Percentiles rank a stretch among this genome's conserved stretches.
phyloP scores from a whole-genome alignment of 2,329 filamentous ascomycete genomes.

The Zymoseptoria pseudotritici region DNA sequence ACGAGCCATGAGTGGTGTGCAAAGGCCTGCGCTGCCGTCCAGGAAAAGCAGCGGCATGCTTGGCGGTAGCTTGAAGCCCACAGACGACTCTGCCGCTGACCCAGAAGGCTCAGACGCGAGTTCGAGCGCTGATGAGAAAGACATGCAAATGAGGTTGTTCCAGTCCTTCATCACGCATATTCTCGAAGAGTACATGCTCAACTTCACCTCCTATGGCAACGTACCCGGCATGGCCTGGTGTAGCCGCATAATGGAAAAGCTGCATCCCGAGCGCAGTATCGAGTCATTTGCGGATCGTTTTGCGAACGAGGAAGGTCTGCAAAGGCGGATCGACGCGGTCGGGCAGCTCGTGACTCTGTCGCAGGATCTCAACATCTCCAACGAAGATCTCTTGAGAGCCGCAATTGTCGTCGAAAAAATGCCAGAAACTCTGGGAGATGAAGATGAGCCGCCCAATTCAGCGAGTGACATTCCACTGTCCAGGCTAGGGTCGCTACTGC shows the following conservation, averaged over 20 bases:
- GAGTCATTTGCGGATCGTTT: slow-evolving; percentile 58
- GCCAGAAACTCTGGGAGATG: slow-evolving; percentile 35
- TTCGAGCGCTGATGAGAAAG: slow-evolving; percentile 46
- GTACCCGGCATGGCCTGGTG: slow-evolving; percentile 45
- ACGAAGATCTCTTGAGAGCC: slow-evolving; percentile 41
- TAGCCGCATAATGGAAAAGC: slow-evolving; percentile 58
- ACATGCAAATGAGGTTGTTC: slow-evolving; percentile 57
- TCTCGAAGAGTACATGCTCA: slow-evolving; percentile 65
- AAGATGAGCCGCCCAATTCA: slow-evolving; percentile 48
- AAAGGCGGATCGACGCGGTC: slow-evolving; percentile 58
- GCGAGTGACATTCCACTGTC: slow-evolving; percentile 50
- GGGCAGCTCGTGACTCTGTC: slow-evolving; percentile 65
- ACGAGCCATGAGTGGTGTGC: slow-evolving; percentile 59
- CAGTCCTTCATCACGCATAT: slow-evolving; percentile 73
- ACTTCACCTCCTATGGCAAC: slow-evolving; percentile 36
- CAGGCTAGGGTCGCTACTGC: slow-evolving; percentile 46
- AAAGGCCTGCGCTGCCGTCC: slow-evolving; percentile 57
- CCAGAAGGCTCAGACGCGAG: slow-evolving; percentile 46
- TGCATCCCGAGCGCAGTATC: slow-evolving; percentile 57
- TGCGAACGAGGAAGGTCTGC: slow-evolving; percentile 54
- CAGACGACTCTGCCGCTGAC: slow-evolving; percentile 42
- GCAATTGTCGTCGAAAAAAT: slow-evolving; percentile 34
- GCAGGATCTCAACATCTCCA: slow-evolving; percentile 47
- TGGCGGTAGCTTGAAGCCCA: slow-evolving; percentile 11
- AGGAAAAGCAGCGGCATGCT: slow-evolving; percentile 43